Evolutionary conservation across 2,329 filamentous ascomycete species (phyloP).

Genomic region (Penicillium sp.): DNA sequence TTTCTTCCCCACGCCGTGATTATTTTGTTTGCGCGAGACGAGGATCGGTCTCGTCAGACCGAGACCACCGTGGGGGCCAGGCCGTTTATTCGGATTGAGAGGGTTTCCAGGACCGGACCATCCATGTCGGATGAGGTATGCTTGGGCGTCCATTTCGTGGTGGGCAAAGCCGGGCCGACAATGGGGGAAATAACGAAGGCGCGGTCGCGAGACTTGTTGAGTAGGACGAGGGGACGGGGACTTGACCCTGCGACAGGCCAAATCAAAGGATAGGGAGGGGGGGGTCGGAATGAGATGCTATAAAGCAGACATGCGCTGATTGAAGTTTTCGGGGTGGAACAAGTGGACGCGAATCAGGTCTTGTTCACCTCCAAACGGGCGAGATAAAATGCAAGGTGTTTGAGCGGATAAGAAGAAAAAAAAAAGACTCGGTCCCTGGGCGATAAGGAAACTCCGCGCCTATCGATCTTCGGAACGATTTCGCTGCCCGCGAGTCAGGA

Average conservation of each 20-base stretch:
- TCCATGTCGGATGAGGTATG: slow-evolving; percentile 76
- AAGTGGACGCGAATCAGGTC: no score
- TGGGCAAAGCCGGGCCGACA: background rate
- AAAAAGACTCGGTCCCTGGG: slow-evolving; percentile 3
- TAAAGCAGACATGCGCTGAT: no score
- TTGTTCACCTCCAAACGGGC: no score
- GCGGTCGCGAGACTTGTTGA: background rate
- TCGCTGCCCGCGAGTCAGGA: no score
- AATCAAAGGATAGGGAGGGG: background rate
- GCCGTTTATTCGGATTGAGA: slow-evolving; percentile 60
- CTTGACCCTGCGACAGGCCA: background rate
- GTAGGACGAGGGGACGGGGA: background rate
- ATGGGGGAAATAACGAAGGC: background rate
- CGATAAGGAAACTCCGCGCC: slow-evolving; percentile 5
- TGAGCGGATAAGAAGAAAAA: slow-evolving; percentile 7
- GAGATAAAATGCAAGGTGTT: slow-evolving; percentile 1
- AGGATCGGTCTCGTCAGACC: slow-evolving; percentile 80
- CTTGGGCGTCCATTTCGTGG: slow-evolving; percentile 68
- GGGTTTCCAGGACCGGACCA: slow-evolving; percentile 88
- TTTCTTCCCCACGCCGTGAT: slow-evolving; percentile 76
- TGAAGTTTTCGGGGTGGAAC: no score
- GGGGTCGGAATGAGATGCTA: background rate
- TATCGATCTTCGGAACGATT: background rate
- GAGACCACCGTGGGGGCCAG: slow-evolving; percentile 53
- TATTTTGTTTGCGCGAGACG: slow-evolving; percentile 72